These are phyloP conservation scores for Mycena amicta DNA, from an alignment of 768 basidiomycete species.

Conservation along the genomic window DNA sequence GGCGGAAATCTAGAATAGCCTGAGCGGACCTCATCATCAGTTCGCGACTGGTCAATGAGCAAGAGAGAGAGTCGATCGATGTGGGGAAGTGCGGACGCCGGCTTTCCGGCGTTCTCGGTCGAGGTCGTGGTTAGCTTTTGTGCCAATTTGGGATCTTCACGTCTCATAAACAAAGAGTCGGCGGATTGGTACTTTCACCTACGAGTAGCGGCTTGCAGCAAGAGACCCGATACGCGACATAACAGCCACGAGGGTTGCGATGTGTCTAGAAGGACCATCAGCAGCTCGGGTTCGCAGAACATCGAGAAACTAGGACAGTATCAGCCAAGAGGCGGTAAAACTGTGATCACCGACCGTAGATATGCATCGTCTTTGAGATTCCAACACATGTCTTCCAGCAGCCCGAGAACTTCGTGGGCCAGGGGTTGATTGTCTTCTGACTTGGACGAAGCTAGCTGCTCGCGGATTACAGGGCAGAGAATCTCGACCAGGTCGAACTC, in stretches of 20 bases:
- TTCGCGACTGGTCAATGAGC: conserved; percentile 43
- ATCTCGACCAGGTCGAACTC: conserved; percentile 40
- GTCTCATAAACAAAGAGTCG: conserved; percentile 4
- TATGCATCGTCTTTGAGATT: conserved; percentile 45
- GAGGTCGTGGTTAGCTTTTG: conserved; percentile 46
- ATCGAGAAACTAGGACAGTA: conserved; percentile 28
- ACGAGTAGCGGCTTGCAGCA: conserved; percentile 61
- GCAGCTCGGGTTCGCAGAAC: conserved; percentile 39
- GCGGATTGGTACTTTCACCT: conserved; percentile 24
- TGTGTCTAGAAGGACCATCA: conserved; percentile 51
- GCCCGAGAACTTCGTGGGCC: conserved; percentile 41
- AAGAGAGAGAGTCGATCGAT: conserved; percentile 48
- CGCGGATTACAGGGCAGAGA: conserved; percentile 44
- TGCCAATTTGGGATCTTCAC: conserved; percentile 44
- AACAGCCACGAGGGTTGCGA: conserved; percentile 57
- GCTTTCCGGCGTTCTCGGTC: conserved; percentile 31
- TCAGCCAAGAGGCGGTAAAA: background rate
- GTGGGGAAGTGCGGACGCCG: conserved; percentile 39
- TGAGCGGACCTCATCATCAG: conserved; percentile 43
- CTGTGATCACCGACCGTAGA: conserved; percentile 32
- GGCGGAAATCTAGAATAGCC: background rate
- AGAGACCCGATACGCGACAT: conserved; percentile 46
- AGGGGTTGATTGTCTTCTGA: conserved; percentile 27
- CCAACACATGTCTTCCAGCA: conserved; percentile 61
- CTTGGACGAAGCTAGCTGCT: conserved; percentile 39